A percentile compares a stretch with the other conserved stretches of the same genome.
Conservation (phyloP, 305 asterid species). For the Ilex paraguariensis region DNA sequence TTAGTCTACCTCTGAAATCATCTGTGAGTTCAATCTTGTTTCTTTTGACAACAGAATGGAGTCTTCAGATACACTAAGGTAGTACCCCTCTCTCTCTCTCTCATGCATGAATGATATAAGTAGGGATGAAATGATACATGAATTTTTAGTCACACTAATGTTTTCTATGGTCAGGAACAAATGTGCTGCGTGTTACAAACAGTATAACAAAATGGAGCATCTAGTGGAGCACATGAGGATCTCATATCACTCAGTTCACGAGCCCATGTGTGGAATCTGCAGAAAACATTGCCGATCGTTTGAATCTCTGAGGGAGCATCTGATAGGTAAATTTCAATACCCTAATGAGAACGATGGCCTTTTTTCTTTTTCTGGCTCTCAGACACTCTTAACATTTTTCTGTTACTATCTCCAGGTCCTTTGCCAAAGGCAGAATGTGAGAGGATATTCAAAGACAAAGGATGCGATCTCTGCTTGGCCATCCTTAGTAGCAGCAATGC, state of each 20-base stretch:
- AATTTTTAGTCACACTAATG: neutral
- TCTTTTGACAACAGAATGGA: neutral
- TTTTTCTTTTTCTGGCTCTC: too few species aligned
- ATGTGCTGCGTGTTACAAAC: conserved; percentile 90
- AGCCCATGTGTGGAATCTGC: conserved; percentile 78
- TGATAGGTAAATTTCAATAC: conserved; percentile 47
- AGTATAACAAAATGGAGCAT: conserved; percentile 85
- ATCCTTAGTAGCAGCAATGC: conserved; percentile 44
- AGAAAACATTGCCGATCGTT: conserved; percentile 82
- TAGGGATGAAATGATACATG: neutral
- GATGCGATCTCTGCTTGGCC: conserved; percentile 67
- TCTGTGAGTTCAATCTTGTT: neutral
- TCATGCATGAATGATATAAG: neutral
- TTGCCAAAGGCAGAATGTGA: conserved; percentile 93
- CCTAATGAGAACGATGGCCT: neutral
- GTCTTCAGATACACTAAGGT: neutral
- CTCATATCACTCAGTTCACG: conserved; percentile 85
- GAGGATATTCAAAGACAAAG: conserved; percentile 74
- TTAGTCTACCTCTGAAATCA: too few species aligned
- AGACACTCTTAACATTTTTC: too few species aligned
- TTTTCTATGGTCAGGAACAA: conserved; percentile 58
- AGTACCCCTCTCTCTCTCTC: neutral
- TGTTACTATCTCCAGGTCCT: conserved; percentile 44
- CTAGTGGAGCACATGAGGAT: conserved; percentile 85
- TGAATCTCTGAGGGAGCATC: conserved; percentile 91